A percentile compares a stretch with the other conserved stretches of the same genome.
Evolutionary conservation across 139 green algal genomes (phyloP).

Genomic region (Chlamydomonas sp.): DNA sequence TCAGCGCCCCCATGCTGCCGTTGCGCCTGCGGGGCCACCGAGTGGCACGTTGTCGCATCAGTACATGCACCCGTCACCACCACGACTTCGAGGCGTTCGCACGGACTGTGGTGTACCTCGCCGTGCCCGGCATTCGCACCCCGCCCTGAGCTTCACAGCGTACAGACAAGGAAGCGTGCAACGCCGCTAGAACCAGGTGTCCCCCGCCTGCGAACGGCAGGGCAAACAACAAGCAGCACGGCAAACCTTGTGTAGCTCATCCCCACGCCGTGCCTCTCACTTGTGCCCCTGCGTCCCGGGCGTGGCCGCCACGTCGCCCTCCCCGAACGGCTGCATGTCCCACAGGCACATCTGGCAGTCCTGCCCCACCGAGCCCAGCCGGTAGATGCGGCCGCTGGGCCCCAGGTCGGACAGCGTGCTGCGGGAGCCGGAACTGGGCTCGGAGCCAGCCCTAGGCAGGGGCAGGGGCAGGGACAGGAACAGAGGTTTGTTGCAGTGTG

Average conservation of each 20-base stretch:
- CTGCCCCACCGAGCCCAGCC: conserved; percentile 82
- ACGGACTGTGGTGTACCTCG: no score
- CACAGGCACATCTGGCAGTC: conserved; percentile 87
- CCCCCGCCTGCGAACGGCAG: no score
- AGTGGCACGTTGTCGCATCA: not conserved
- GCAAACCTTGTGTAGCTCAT: no score
- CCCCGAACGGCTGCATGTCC: conserved; percentile 71
- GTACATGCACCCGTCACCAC: not conserved
- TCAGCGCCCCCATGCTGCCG: conserved; percentile 23
- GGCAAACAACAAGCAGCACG: no score
- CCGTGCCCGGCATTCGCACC: no score
- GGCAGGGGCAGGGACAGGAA: not conserved
- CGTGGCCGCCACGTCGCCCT: conserved; percentile 26
- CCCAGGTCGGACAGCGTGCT: conserved; percentile 1
- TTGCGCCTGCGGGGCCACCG: conserved; percentile 8
- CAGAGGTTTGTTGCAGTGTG: not conserved
- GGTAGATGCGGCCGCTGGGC: conserved; percentile 61
- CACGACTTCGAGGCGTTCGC: not conserved
- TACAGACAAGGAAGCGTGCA: no score
- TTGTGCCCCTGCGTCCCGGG: conserved; percentile 30
- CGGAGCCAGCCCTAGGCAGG: conserved; percentile 2
- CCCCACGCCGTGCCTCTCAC: conserved; percentile 5
- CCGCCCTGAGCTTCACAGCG: no score
- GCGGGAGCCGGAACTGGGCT: conserved; percentile 7
- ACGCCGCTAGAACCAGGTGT: no score